Base-by-base conservation (phyloP, 2,329 filamentous ascomycete species). In the Fusarium udum region DNA sequence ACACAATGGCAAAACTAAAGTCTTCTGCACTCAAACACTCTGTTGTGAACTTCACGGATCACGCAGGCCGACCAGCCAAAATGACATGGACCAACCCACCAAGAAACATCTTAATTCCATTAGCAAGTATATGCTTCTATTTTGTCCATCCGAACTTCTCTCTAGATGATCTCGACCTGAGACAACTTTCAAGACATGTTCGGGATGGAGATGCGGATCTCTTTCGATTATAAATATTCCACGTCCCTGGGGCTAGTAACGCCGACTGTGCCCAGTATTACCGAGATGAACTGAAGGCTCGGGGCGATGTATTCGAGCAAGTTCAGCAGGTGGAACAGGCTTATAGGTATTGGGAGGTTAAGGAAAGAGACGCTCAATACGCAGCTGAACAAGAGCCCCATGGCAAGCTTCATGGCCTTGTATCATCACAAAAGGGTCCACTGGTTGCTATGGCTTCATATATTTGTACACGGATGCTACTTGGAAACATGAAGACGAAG, bases 181-280 rank as follows among this genome's bases (percentile, higher is more conserved):
- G 6, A 3, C 16, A 18, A 18, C 13, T 26, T 2, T 26, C 6
- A 22, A 18, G 2, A 1, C 11, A 39, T 4, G 20, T 51, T 7
- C 22, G 22, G 8, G 2, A 46, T 4, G 22, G 13, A 5, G 36
- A 32, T 5, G 18, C 20, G 2, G 59, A 57, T n/a, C 24, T 9
- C 13, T 4, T 37, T 1, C 32, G 39, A 24, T 11, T 22, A 1
- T 40, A 48, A n/a, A 24, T 62, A 1, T 59, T 59, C 15, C 24
- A 18, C 4, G 9, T 59, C 7, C 40, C 42, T n/a, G 18, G 52
- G 9, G 40, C 24, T 1, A 57, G 16, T 14, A 4, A 63, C 11
- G 24, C 22, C n/a, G 34, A 48, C 11, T 63, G 52, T 39, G 60
- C 52, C n/a, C 34, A 59, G 2, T 34, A 59, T 26, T 62, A 62